Evolutionary conservation across 2,329 filamentous ascomycete species (phyloP), one percentile per base, ranked within the genome.

Genomic region (Biscogniauxia sp.): DNA sequence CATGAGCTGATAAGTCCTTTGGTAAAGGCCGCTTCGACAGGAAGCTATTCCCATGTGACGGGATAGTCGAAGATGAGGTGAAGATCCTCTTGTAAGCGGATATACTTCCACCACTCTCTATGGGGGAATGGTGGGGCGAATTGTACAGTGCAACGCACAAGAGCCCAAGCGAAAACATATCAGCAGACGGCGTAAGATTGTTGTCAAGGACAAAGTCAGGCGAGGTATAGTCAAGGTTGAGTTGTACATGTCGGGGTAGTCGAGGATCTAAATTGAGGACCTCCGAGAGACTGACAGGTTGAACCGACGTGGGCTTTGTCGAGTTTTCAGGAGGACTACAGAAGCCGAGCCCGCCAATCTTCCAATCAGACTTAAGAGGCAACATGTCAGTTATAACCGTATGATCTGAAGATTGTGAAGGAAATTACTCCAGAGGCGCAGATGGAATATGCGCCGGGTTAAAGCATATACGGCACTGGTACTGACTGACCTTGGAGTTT

Each of bases 121-220:
- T 76, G 1, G 95, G 95, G 17, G 94, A 98, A 23, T 78, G 82
- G 75, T 97, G 95, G 3, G 95, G 95, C n/a, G 89, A 92, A 74
- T 97, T 97, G 77, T 98, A 98, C 2, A 98, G 82, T 2, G 95
- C 88, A 58, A 98, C 82, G 59, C 95, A 94, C 37, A 99, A 78
- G 53, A 99, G 81, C 9, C 95, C 95, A 19, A 99, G 80, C 1
- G 92, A 96, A 78, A 97, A 99, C 82, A 99, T 91, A 75, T 99
- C 95, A 56, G 93, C 89, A 19, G 91, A 86, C 0, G 88, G 78
- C 5, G 91, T 94, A 57, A 97, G 83, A 73, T 93, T 96, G 63
- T 89, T 92, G 76, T 99, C 95, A 61, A 99, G 80, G 53, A 96
- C 89, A 70, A 98, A 97, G 76, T 99, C 95, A 1, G 95, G 95